Evolutionary conservation across 805 yeast species (phyloP).

Genomic region (Wickerhamia fluorescens): DNA sequence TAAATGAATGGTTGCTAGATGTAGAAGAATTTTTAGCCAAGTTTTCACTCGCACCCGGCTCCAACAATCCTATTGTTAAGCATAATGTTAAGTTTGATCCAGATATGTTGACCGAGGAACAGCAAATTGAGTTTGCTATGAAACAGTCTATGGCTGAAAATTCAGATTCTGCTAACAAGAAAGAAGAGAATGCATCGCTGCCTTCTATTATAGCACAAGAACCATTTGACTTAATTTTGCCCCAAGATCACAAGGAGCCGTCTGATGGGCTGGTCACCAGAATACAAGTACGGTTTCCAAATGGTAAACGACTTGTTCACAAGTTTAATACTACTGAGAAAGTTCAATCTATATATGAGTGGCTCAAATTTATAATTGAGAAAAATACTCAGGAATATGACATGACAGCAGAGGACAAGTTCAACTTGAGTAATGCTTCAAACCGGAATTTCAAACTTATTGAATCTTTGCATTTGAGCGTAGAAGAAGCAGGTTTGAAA

Average conservation of each 20-base stretch:
- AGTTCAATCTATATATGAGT: constrained; percentile 55
- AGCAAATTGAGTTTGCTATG: constrained; percentile 73
- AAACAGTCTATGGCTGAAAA: constrained; percentile 49
- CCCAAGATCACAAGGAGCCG: constrained; percentile 60
- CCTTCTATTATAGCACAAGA: constrained; percentile 8
- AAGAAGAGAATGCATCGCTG: constrained; percentile 3
- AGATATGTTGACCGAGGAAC: constrained; percentile 67
- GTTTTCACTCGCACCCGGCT: constrained; percentile 58
- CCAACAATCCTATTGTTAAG: constrained; percentile 57
- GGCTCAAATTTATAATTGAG: constrained; percentile 52
- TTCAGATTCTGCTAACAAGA: constrained; percentile 18
- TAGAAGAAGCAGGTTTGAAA: constrained; percentile 69
- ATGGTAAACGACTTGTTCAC: constrained; percentile 76
- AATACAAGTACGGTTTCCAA: constrained; percentile 81
- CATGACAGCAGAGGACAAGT: constrained; percentile 31
- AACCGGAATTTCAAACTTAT: constrained; percentile 43
- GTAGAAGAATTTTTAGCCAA: constrained; percentile 59
- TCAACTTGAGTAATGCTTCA: constrained; percentile 27
- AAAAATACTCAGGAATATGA: constrained; percentile 43
- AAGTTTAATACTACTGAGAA: constrained; percentile 55
- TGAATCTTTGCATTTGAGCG: constrained; percentile 50
- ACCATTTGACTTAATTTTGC: constrained; percentile 41
- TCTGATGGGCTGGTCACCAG: constrained; percentile 54
- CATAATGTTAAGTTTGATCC: constrained; percentile 59
- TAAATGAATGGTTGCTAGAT: constrained; percentile 56